phyloP scores from a whole-genome alignment of 768 basidiomycete species.

The Coprinopsis cinerea region DNA sequence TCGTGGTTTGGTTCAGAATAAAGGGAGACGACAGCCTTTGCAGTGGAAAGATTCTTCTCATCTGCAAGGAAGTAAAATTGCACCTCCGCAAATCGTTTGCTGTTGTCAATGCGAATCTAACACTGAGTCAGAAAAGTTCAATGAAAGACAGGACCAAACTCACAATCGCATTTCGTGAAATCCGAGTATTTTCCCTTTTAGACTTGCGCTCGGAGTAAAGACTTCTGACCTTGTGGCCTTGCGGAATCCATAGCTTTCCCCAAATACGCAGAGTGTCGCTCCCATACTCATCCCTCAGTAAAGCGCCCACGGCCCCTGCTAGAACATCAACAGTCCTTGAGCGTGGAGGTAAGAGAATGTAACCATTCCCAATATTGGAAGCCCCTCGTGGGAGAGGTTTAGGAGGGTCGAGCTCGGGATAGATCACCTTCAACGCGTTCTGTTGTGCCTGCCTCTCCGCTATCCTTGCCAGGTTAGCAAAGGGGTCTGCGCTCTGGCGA shows the following conservation, averaged over 20 bases:
- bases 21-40: not conserved
- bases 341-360: slow-evolving; percentile 1
- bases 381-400: not conserved
- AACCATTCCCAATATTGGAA: not conserved
- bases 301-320: too few relatives aligned
- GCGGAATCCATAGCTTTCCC: too few relatives aligned
- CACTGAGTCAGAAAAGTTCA: not conserved
- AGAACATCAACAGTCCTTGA: too few relatives aligned
- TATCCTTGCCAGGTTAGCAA: slow-evolving; percentile 19
- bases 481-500: slow-evolving; percentile 22
- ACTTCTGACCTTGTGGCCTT: too few relatives aligned
- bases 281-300: too few relatives aligned
- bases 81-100: not conserved
- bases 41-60: not conserved
- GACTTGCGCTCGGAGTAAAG: too few relatives aligned
- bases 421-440: slow-evolving; percentile 14
- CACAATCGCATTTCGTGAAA: too few relatives aligned
- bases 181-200: too few relatives aligned
- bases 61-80: slow-evolving; percentile 7
- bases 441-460: slow-evolving; percentile 14
- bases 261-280: too few relatives aligned
- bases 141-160: not conserved
- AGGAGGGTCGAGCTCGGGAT: slow-evolving; percentile 9
- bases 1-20: not conserved
- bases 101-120: not conserved